A percentile compares a stretch with the other conserved stretches of the same genome.
phyloP scores from a whole-genome alignment of 768 basidiomycete genomes.

The Coprinellus micaceus region DNA sequence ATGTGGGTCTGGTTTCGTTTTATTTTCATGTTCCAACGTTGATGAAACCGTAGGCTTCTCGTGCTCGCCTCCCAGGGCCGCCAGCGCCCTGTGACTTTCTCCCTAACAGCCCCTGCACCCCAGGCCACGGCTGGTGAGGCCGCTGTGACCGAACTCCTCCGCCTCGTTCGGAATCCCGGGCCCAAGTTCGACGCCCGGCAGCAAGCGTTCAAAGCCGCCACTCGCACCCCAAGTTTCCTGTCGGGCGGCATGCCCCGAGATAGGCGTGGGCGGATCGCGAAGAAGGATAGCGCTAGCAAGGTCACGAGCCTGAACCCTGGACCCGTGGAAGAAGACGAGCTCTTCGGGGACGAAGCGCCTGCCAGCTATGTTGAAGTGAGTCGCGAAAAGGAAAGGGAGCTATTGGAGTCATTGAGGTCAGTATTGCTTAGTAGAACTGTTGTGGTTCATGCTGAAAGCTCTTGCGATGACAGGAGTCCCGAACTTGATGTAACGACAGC shows the following conservation, averaged over 20 bases:
- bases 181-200: conserved; percentile 33
- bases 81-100: conserved; percentile 54
- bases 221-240: conserved; percentile 63
- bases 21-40: conserved; percentile 6
- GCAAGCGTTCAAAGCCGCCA: conserved; percentile 25
- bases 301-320: conserved; percentile 29
- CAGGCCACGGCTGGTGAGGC: conserved; percentile 63
- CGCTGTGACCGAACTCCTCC: conserved; percentile 64
- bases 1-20: conserved; percentile 46
- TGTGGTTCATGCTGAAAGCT: conserved; percentile 1
- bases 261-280: conserved; percentile 69
- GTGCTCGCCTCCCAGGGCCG: conserved; percentile 70
- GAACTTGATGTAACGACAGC: conserved; percentile 38
- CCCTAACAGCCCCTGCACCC: conserved; percentile 53
- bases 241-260: conserved; percentile 74
- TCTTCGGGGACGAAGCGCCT: conserved; percentile 55
- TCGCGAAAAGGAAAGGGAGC: conserved; percentile 48
- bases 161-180: conserved; percentile 53
- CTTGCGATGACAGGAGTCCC: conserved; percentile 41
- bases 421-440: conserved; percentile 6
- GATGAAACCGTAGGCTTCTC: conserved; percentile 50
- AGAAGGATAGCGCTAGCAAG: conserved; percentile 38
- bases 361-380: conserved; percentile 36
- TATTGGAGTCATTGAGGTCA: conserved; percentile 53
- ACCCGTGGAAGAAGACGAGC: conserved; percentile 37